Conservation (phyloP, 345 rosid species). For the Bruguiera gymnorhiza region DNA sequence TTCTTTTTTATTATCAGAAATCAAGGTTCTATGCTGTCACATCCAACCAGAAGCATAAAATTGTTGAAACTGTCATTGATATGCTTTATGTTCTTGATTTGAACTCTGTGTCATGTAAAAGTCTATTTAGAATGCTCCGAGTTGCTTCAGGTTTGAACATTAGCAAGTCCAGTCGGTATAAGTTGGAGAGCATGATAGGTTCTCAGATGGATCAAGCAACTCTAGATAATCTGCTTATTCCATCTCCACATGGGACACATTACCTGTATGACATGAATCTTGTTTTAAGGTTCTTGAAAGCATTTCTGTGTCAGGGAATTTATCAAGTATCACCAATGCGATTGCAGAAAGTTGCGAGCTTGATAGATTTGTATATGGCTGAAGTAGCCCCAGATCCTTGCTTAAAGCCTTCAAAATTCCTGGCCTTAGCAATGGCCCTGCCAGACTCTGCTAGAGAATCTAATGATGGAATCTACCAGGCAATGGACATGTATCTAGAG, state of each 20-base stretch:
- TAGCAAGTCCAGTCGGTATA: constrained; percentile 46
- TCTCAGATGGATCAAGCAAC: constrained; percentile 72
- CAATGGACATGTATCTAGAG: constrained; percentile 80
- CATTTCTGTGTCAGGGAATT: constrained; percentile 46
- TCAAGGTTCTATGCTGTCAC: constrained; percentile 41
- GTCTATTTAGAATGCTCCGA: constrained; percentile 66
- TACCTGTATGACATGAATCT: constrained; percentile 72
- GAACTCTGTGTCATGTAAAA: constrained; percentile 59
- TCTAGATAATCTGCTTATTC: constrained; percentile 74
- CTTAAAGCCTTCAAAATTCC: constrained; percentile 67
- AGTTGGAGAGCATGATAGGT: constrained; percentile 83
- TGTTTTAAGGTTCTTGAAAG: constrained; percentile 61
- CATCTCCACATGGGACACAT: constrained; percentile 55
- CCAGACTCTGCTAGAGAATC: constrained; percentile 74
- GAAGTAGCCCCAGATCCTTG: constrained; percentile 97
- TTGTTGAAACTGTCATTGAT: constrained; percentile 49
- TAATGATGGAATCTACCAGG: constrained; percentile 60
- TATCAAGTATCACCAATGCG: constrained; percentile 23
- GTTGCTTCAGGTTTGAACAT: constrained; percentile 45
- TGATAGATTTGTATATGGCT: constrained; percentile 74
- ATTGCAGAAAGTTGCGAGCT: constrained; percentile 56
- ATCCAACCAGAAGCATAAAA: constrained; percentile 46
- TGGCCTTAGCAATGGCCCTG: constrained; percentile 55
- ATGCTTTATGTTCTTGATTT: constrained; percentile 54
- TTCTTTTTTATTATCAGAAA: constrained; percentile 83